Base-by-base conservation (phyloP, 1,284 basidiomycete species). In the Cryptococcus sp. region DNA sequence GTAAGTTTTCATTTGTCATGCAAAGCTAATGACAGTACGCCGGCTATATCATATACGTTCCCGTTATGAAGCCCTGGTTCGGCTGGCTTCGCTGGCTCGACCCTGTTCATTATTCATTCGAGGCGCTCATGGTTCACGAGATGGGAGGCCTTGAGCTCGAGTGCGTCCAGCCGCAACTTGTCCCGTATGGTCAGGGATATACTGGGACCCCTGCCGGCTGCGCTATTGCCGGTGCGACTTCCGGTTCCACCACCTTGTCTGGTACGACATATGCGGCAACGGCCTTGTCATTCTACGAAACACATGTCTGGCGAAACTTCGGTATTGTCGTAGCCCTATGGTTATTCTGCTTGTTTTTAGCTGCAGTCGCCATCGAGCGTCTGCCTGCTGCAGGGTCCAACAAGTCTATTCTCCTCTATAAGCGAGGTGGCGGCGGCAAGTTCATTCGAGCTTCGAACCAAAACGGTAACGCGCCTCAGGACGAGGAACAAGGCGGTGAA, bases 231-330 rank as follows among this genome's bases (percentile, higher is more conserved):
- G 81, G 81, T 23, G 69, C 77, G 20, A 55, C 58, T 38, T 73
- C 75, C 6, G 80, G 79, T 22, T 64, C 70, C 0, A 64, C 72
- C 23, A 58, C 63, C 38, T 66, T 81, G 8, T 56, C 61, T 1
- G 81, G 80, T 23, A 67, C 66, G 22, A 65, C 58, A 34, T 83
- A 79, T 56, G 62, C 79, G 37, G 50, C 68, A 8, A 58, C 66
- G 10, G 68, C 74, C 17, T 78, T 80, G 53, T 61, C 67, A 13
- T 81, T 80, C 68, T 62, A 66, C 54, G 65, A 66, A 46, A 48
- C 56, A 13, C 72, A 80, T 57, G 67, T 80, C 19, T 81, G 80
- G 78, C 71, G 79, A 57, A 81, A 83, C 66, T 76, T 81, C 40
- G 80, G 76, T 40, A 78, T 82, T 57, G 65, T 81, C 50, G 58